phyloP scores from a whole-genome alignment of 169 alveolate species.

The Cryptosporidium felis region DNA sequence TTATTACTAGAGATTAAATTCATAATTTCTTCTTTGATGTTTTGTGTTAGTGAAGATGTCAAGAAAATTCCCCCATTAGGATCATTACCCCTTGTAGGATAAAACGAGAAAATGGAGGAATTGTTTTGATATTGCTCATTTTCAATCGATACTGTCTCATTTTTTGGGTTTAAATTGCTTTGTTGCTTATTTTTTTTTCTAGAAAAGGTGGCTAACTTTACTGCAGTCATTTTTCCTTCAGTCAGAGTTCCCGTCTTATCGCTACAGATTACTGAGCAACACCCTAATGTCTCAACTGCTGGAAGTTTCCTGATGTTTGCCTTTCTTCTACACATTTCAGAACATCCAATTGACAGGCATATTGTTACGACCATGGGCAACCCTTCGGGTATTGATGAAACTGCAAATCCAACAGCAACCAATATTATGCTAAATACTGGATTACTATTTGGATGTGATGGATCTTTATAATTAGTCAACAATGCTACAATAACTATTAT shows the following conservation, averaged over 20 bases:
- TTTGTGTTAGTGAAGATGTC: conserved; percentile 73
- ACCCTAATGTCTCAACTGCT: conserved; percentile 98
- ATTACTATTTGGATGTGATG: conserved; percentile 85
- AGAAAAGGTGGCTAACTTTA: conserved; percentile 81
- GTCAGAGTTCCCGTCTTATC: conserved; percentile 99
- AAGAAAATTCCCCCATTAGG: conserved; percentile 89
- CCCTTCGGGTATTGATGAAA: conserved; percentile 97
- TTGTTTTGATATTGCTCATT: conserved; percentile 58
- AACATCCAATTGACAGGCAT: conserved; percentile 92
- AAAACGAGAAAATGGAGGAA: conserved; percentile 77
- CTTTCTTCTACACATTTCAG: conserved; percentile 92
- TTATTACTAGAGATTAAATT: conserved; percentile 9
- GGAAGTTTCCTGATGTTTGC: conserved; percentile 93
- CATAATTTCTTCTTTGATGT: conserved; percentile 41
- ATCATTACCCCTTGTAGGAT: conserved; percentile 88
- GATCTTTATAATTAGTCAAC: conserved; percentile 82
- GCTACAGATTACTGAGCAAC: conserved; percentile 95
- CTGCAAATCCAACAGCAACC: conserved; percentile 94
- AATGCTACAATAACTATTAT: conserved; percentile 83
- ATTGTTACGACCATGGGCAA: conserved; percentile 97
- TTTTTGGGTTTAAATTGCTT: conserved; percentile 75
- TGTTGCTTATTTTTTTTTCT: conserved; percentile 74
- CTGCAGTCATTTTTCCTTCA: conserved; percentile 93
- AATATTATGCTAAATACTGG: conserved; percentile 86
- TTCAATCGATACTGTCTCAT: conserved; percentile 73